Evolutionary conservation across 257 asterid genomes (phyloP), one percentile per base, ranked within the genome.

Genomic region (Solanum commersonii): DNA sequence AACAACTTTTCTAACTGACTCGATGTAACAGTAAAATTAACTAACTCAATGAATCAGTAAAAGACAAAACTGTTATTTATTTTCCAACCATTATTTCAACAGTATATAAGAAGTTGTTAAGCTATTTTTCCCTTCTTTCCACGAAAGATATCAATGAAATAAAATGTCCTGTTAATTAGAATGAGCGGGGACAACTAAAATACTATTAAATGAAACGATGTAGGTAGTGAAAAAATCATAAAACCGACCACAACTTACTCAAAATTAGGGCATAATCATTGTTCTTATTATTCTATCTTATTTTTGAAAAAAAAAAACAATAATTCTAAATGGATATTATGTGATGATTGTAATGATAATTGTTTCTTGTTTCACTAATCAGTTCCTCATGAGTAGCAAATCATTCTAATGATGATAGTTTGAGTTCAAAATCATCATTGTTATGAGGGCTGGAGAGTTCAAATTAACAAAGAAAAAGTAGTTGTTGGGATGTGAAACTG

Each of bases 401-500:
- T 72, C 38, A 83, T 84, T 38, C 14, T 88, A 38, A 73, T 84
- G 65, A 87, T 49, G n/a, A 87, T 87, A 38, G 70, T 18, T n/a
- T 34, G 42, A 18, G 35, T 35, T 52, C 25, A 82, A 44, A 63
- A 59, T 82, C 49, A 83, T 84, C 68, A 83, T 88, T 77, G 38
- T 72, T 35, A 40, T 35, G 44, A 9, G 37, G 44, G 22, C 27
- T 72, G 5, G 8, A 42, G 31, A 15, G 18, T 44, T 83, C 67
- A 84, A 16, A 76, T 40, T 56, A 70, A 67, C 68, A 86, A 38
- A 86, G 23, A 25, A 87, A 20, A 83, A 52, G 65, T 44, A 78
- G 40, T 79, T 44, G 52, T 84, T 84, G 87, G 79, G 65, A 84
- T 84, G 87, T 84, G 79, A 84, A 87, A 73, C 88, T 87, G 42